Conservation (phyloP, 352 stramenopile genomes). For the Phytophthora palmivora region DNA sequence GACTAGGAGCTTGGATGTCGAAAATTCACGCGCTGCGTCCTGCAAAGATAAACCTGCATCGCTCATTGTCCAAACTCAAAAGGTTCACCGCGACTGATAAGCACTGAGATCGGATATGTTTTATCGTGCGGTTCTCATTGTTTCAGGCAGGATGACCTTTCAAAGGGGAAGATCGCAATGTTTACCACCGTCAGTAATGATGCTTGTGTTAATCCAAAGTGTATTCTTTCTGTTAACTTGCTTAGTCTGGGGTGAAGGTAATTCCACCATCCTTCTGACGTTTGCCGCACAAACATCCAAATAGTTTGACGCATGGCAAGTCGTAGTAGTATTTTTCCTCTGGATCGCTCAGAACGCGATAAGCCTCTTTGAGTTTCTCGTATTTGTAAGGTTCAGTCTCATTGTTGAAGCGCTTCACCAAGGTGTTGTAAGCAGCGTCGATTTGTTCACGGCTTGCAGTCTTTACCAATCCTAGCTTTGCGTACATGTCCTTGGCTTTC, state of each 20-base stretch:
- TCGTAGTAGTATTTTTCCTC: constrained; percentile 90
- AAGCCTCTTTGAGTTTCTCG: constrained; percentile 82
- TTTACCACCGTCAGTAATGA: neutral
- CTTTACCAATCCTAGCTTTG: constrained; percentile 81
- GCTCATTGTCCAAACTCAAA: constrained; percentile 14
- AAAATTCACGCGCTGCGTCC: constrained; percentile 34
- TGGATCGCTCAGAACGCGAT: constrained; percentile 75
- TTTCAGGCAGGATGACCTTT: constrained; percentile 26
- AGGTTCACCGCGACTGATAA: constrained; percentile 7
- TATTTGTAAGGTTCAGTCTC: constrained; percentile 87
- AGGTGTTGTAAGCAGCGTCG: constrained; percentile 78
- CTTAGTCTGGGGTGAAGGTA: constrained; percentile 74
- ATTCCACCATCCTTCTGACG: constrained; percentile 81
- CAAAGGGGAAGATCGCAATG: constrained; percentile 29
- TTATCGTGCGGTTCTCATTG: constrained; percentile 20
- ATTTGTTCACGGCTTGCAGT: constrained; percentile 76
- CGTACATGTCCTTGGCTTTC: constrained; percentile 81
- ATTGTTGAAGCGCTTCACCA: constrained; percentile 89
- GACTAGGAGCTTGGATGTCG: constrained; percentile 52
- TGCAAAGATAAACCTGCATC: constrained; percentile 12
- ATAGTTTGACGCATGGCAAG: constrained; percentile 85
- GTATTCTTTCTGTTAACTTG: neutral
- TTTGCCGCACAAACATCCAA: constrained; percentile 80
- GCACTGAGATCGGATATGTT: constrained; percentile 3
- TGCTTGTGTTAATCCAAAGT: neutral